Base-by-base conservation (phyloP, 2,329 filamentous ascomycete species). In the Orbilia blumenaviensis region DNA sequence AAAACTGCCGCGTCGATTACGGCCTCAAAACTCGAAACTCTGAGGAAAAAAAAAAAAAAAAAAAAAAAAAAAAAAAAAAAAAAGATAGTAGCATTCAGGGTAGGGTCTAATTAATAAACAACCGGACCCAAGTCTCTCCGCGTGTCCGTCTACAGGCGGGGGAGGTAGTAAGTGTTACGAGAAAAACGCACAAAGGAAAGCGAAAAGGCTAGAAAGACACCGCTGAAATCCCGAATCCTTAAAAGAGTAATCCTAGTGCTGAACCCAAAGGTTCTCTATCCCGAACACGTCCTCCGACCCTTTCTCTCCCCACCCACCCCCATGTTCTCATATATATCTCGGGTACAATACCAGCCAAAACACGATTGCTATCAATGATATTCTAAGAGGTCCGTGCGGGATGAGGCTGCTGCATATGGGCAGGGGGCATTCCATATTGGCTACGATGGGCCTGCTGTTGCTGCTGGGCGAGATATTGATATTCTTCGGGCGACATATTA, bases 381-480 rank as follows among this genome's bases (percentile, higher is more conserved):
- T 14, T 14, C n/a, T 46, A 76, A 29, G 79, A 93, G 84, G 91
- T 90, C 84, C 92, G 91, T 83, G 94, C 92, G 79, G 92, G 91
- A 81, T 92, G 90, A 84, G 92, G 92, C 81, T 93, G 91, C 71
- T 91, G 90, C 88, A 95, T 92, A 80, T 91, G 89, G 82, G 92
- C 90, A 64, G 91, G 88, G 63, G 91, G 91, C 89, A 96, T 92
- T 0, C 72, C 72, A 41, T 80, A 79, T 21, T 77, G 77, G n/a
- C 74, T 72, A 38, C 78, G 78, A 27, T 78, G 78, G 8, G 76
- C 61, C 88, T 89, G 81, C 93, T 94, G 81, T 90, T 91, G 81
- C 89, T 89, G 79, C 88, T 87, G 81, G 88, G 88, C 83, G 89
- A 78, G 90, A 82, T 89, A 87, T 82, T 91, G 90, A 80, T 89